phyloP scores from a whole-genome alignment of 2,329 filamentous ascomycete genomes.

The Colletotrichum tropicicola region DNA sequence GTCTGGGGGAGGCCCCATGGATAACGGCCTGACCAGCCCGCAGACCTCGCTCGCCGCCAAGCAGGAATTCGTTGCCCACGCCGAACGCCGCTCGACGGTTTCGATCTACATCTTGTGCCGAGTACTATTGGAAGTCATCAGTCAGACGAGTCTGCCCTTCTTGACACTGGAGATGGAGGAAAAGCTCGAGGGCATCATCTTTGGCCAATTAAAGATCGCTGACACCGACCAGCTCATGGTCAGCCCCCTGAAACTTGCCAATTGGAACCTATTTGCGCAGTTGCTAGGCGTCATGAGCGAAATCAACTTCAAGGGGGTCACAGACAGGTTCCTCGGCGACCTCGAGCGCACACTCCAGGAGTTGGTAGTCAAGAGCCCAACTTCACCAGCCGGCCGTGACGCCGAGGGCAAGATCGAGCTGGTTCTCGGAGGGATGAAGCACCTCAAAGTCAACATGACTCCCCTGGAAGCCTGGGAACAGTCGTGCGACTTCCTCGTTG shows the following conservation, averaged over 20 bases:
- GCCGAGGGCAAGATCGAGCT: slow-evolving; percentile 86
- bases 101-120: slow-evolving; percentile 97
- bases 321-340: slow-evolving; percentile 82
- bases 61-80: slow-evolving; percentile 79
- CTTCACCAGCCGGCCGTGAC: slow-evolving; percentile 65
- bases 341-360: slow-evolving; percentile 82
- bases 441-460: slow-evolving; percentile 79
- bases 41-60: slow-evolving; percentile 55
- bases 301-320: slow-evolving; percentile 87
- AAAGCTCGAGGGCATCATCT: slow-evolving; percentile 94
- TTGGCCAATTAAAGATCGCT: slow-evolving; percentile 90
- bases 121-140: slow-evolving; percentile 92
- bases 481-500: slow-evolving; percentile 88
- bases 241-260: slow-evolving; percentile 87
- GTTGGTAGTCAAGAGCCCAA: slow-evolving; percentile 73
- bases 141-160: slow-evolving; percentile 82
- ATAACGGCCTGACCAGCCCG: slow-evolving; percentile 38
- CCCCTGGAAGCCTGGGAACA: slow-evolving; percentile 82
- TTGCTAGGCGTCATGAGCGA: slow-evolving; percentile 96
- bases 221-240: slow-evolving; percentile 82
- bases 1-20: slow-evolving; percentile 40
- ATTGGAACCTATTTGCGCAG: slow-evolving; percentile 95
- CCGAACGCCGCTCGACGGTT: slow-evolving; percentile 89
- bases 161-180: slow-evolving; percentile 94
- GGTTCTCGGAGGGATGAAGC: slow-evolving; percentile 90